Evolutionary conservation across 371 early-diverging fungal species (phyloP), one percentile per base, ranked within the genome.

Genomic region (Circinella minor): DNA sequence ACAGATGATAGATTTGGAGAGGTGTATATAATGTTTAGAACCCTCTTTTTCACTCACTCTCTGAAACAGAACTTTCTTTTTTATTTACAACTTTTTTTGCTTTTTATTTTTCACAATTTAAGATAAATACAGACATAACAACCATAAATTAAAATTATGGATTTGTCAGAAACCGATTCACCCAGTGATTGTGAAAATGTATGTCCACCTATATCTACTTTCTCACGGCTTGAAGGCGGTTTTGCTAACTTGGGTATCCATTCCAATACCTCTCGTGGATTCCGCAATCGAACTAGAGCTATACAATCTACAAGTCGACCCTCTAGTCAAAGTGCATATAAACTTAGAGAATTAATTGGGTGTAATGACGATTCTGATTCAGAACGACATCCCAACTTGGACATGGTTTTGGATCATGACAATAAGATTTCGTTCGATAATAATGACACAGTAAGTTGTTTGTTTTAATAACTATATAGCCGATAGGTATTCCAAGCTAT

Each of bases 201-300:
- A 1, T 57, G 57, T n/a, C 57, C 57, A 57, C 57, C 57, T 20
- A 34, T 57, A 57, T 18, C 57, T 7, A 57, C 57, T 1, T 57
- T 57, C 27, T 57, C 57, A 57, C 57, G 57, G 14, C 14, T 57
- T 27, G 57, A 57, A 57, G 57, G 57, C 14, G 57, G 57, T 6
- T 57, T 57, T 34, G 57, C 57, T 7, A 57, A 57, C n/a, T 34
- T 57, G 20, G 57, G 34, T 10, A 57, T 57, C 4, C 57, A 57
- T 34, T 57, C 57, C 57, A 34, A 34, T 1, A 57, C 27, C n/a
- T 51, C 51, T 14, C 51, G 51, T 57, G 57, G 57, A 10, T 10
- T 57, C 57, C 57, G 57, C 34, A 57, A 57, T 6, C 57, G 57
- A 57, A 57, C 57, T 27, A 57, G 57, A 57, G 57, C 57, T 34